Evolutionary conservation across 805 yeast species (phyloP), one percentile per base, ranked within the genome.

Genomic region (Metschnikowia lochheadii): DNA sequence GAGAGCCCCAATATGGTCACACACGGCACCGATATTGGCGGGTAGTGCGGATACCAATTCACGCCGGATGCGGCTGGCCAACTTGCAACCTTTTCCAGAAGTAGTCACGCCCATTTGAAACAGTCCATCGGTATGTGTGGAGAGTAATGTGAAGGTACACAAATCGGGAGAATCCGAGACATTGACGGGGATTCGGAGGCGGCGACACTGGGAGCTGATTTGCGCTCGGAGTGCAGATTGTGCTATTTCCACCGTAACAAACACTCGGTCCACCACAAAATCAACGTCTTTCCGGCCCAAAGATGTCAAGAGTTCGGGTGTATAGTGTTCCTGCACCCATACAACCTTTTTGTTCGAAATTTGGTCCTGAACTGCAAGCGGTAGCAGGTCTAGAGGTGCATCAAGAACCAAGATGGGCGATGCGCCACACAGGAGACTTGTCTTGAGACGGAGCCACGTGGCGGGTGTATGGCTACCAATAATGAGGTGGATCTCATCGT

Each of bases 101-200:
- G 97, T 91, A 2, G 92, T 82, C 8, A 91, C 81, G 0, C 96
- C 95, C 47, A 91, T 57, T 64, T 87, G 92, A 66, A 91, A 82
- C 46, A 79, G 82, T 6, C 95, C 94, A 50, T 84, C 82, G 2
- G 73, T 69, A 61, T 79, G 81, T 0, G 91, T 81, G 0, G 97
- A 86, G 20, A 89, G 71, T 48, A 89, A 65, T 0, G 92, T 81
- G 64, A 91, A 91, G 0, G 91, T 81, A 49, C 94, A 87, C 23
- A 77, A 72, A 32, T 82, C 83, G 0, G 90, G 82, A 14, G 82
- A 78, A 56, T 89, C 96, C 0, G 86, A 78, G 0, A 87, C 85
- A 62, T 89, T 90, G 42, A 92, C 75, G 0, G 97, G 97, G 3
- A 91, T 87, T 61, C 97, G 76, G 46, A 80, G 69, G 48, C 75